Evolutionary conservation across 2,329 filamentous ascomycete genomes (phyloP), one percentile per base, ranked within the genome.

Genomic region (Orbilia blumenaviensis): DNA sequence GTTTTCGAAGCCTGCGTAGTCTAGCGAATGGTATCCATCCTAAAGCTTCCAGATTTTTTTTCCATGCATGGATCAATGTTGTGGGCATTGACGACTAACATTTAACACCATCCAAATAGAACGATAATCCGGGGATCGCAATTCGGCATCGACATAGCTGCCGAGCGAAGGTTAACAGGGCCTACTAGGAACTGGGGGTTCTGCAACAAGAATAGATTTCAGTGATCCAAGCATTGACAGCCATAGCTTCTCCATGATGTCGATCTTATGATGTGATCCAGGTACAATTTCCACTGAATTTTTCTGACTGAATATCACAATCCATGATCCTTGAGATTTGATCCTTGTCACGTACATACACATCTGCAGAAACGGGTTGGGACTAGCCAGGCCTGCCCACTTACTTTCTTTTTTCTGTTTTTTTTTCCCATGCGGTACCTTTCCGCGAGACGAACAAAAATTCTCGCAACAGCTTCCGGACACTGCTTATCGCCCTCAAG

Each of bases 1-100:
- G 69, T 74, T 67, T 66, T 74, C 44, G 54, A 56, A 67, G 69
- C 69, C 69, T 74, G 50, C 12, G n/a, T 46, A 9, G 3, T 16
- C 4, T 29, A 42, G 12, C 50, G 54, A 66, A 66, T 61, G 29
- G 29, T 16, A 61, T 32, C 41, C 21, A 38, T 41, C 18, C 63
- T 18, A 56, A 23, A 60, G 62, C 23, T 29, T 66, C 50, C 29
- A 64, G 66, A 46, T 32, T 38, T 56, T 2, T 66, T 62, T 52
- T 54, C 50, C 29, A 48, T 50, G 56, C 54, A 62, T 64, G 48
- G 44, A 52, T 62, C 41, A 44, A 36, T 63, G 42, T 67, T 50
- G 44, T 46, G 36, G 48, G 71, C 63, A 67, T 75, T 38, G 23
- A 62, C 56, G 38, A 21, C 42, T 56, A 8, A 27, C 41, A 48